Evolutionary conservation across 768 basidiomycete species (phyloP), one percentile per base, ranked within the genome.

Genomic region (Mycena albidolilacea): DNA sequence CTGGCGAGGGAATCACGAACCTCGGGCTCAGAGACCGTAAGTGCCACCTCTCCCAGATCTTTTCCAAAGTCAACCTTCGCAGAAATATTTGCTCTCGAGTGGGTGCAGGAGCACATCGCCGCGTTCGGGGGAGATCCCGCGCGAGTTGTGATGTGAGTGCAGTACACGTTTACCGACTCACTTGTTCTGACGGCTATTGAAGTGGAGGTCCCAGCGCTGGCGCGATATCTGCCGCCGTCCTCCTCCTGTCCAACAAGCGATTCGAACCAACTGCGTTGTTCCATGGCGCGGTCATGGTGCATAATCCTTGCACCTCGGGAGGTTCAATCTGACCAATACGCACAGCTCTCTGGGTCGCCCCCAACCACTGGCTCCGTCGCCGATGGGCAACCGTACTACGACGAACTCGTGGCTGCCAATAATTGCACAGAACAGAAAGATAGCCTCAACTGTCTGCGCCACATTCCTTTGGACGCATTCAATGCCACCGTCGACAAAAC

Each of bases 61-160:
- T 23, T 7, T 41, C 5, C 3, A 17, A 38, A 38, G 43, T 19
- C 39, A 48, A 21, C 17, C 19, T 23, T 19, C 46, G 54, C 79
- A 90, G 85, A 86, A 73, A 80, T 84, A 35, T 81, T 85, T 30
- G 89, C 87, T 4, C 76, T 91, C 15, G 77, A 84, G 71, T 91
- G 90, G 90, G 84, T 90, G 1, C 86, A 90, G 67, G 80, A 86
- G 62, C 81, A 91, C 76, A 88, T 90, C 30, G 30, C 30, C 30
- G 30, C 30, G 30, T 30, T 30, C 30, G 30, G 30, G 30, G 30
- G 30, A 30, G 30, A 30, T 30, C 30, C 30, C 30, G 30, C 30
- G 30, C 30, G 30, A 30, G 30, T 30, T 30, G 30, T 30, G 30
- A 30, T 30, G 30, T 30, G 30, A 30, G 30, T 30, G 30, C 30